Evolutionary conservation across 2,329 filamentous ascomycete genomes (phyloP), one percentile per base, ranked within the genome.

Genomic region (Saccharata proteae): DNA sequence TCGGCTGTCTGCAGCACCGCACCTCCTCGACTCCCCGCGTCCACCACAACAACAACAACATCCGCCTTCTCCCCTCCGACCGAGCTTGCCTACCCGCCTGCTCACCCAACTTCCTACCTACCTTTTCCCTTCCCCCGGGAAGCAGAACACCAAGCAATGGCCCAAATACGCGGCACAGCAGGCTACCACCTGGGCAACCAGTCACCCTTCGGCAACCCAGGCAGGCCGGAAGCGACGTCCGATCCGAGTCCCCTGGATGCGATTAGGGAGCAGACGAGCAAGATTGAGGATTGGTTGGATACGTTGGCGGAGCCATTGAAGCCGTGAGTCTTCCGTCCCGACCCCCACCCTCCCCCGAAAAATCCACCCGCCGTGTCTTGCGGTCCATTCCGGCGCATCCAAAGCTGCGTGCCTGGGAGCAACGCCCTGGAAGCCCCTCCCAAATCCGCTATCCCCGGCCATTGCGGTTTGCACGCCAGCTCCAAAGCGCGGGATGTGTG

Each of bases 231-330:
- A 43, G 72, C 67, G 37, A 71, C 67, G 36, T 71, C 69, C 52
- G 77, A 85, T 47, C 71, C 78, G 29, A 83, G 74, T 57, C 76
- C 80, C 36, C 73, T 98, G 45, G 90, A 94, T 57, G 72, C 83
- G 48, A 84, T 98, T 53, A 73, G 90, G 42, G 75, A 85, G 57
- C 86, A 96, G 61, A 98, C 90, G 30, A 93, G 82, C 77, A 96
- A 94, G 71, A 88, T 98, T 44, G 90, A 98, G 64, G 90, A 98
- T 55, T 63, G 82, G 54, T 61, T 98, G 53, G 90, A 96, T 59
- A 82, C 74, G 16, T 44, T 85, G 50, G 80, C 84, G 49, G 88
- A 93, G 53, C 90, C 90, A 29, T 62, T 96, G 45, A 96, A 93
- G 70, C 90, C 90, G 80, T 98, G 72, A 57, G 81, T 75, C 37